Evolutionary conservation across 2,329 filamentous ascomycete species (phyloP).

Genomic region (Cryphonectria carpinicola): DNA sequence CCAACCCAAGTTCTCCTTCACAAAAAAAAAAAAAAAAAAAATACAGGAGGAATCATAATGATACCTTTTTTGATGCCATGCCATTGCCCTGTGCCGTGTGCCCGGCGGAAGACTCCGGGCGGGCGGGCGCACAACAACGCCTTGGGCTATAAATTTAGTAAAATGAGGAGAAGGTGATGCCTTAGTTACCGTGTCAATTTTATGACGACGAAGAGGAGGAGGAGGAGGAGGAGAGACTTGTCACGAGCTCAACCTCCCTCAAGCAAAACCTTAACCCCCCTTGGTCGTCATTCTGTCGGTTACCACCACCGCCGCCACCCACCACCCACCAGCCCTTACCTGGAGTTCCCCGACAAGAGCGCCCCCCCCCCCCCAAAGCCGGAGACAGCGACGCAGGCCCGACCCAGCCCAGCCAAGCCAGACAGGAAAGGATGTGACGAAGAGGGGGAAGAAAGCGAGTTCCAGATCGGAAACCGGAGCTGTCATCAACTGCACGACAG

Average conservation of each 20-base stretch:
- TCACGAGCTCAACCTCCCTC: background rate
- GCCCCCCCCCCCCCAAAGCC: background rate
- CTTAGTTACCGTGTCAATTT: background rate
- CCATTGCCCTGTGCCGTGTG: too few relatives aligned
- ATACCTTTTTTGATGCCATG: background rate
- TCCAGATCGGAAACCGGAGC: constrained; percentile 10
- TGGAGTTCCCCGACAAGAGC: background rate
- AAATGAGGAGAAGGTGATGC: background rate
- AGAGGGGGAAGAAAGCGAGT: background rate
- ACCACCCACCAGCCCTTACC: too few relatives aligned
- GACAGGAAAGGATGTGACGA: background rate
- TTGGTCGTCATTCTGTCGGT: background rate
- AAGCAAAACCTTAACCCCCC: too few relatives aligned
- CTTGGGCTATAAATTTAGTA: background rate
- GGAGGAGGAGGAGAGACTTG: background rate
- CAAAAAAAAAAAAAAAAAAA: background rate
- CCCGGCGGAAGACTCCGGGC: background rate
- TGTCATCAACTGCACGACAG: constrained; percentile 9
- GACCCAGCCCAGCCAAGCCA: too few relatives aligned
- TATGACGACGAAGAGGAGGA: background rate
- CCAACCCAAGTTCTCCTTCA: background rate
- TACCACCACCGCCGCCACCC: background rate
- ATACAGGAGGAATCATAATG: background rate
- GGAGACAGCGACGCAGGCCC: background rate
- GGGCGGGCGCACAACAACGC: background rate